Evolutionary conservation across 2,329 filamentous ascomycete genomes (phyloP).

Genomic region (Colletotrichum sp.): DNA sequence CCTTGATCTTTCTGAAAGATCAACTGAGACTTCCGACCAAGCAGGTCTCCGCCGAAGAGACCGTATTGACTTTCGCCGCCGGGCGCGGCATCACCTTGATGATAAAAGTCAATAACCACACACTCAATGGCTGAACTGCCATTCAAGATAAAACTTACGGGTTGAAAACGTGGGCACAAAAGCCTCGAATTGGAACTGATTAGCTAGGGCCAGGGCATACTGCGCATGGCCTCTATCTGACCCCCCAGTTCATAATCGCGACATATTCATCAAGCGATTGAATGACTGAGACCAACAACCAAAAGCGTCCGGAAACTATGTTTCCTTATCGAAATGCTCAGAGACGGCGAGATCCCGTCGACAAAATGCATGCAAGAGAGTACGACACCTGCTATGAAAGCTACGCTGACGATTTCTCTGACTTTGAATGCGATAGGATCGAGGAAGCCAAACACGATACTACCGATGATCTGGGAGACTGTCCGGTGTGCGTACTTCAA

Average conservation of each 20-base stretch:
- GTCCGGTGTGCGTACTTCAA: not conserved
- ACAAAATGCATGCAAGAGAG: not conserved
- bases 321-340: not conserved
- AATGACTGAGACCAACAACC: not conserved
- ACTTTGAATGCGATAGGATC: not conserved
- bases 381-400: not conserved
- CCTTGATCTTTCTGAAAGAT: not conserved
- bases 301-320: not conserved
- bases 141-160: not conserved
- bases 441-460: not conserved
- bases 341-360: not conserved
- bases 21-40: not conserved
- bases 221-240: not conserved
- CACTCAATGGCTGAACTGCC: not conserved
- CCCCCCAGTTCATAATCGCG: not conserved
- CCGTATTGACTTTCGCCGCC: not conserved
- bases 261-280: not conserved
- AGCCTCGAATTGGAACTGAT: not conserved
- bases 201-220: not conserved
- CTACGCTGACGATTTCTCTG: not conserved
- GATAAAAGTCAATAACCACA: not conserved
- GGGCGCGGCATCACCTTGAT: not conserved
- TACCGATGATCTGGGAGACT: not conserved
- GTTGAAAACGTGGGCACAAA: not conserved
- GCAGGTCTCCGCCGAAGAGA: not conserved